Evolutionary conservation across 2,329 filamentous ascomycete genomes (phyloP).

Genomic region (Zopfia rhizophila): DNA sequence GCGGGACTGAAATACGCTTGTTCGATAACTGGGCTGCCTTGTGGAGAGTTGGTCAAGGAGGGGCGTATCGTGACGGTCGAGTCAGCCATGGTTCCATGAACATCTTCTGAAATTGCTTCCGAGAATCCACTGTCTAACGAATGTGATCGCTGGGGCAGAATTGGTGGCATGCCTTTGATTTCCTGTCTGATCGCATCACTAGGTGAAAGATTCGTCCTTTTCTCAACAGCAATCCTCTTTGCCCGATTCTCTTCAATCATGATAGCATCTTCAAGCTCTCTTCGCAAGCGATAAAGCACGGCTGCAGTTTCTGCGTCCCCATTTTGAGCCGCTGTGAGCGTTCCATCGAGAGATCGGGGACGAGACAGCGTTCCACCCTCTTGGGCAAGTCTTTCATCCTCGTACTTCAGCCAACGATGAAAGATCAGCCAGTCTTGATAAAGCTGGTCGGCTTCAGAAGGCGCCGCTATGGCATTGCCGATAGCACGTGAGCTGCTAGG

Average conservation of each 20-base stretch:
- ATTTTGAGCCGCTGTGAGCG: constrained; percentile 25
- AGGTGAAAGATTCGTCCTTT: constrained; percentile 37
- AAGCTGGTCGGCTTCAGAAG: constrained; percentile 40
- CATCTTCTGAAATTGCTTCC: too few relatives aligned
- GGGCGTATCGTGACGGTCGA: constrained; percentile 20
- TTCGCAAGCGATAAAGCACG: constrained; percentile 37
- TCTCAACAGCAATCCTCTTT: constrained; percentile 37
- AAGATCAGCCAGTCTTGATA: constrained; percentile 45
- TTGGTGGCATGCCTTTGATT: constrained; percentile 35
- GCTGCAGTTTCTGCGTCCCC: constrained; percentile 39
- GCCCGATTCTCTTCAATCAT: constrained; percentile 43
- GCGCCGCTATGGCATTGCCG: constrained; percentile 33
- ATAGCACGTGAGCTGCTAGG: constrained; percentile 24
- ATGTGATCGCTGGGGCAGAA: constrained; percentile 37
- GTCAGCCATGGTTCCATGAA: too few relatives aligned
- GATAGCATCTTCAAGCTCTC: constrained; percentile 44
- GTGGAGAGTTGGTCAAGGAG: constrained; percentile 25
- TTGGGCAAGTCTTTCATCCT: constrained; percentile 38
- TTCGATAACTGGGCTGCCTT: too few relatives aligned
- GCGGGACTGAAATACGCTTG: constrained; percentile 26
- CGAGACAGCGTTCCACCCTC: constrained; percentile 27
- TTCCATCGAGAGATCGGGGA: constrained; percentile 34
- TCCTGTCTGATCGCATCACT: constrained; percentile 42
- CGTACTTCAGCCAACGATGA: constrained; percentile 37
- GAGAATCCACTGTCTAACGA: constrained; percentile 36